phyloP scores from a whole-genome alignment of 495 filamentous ascomycete species.

The Penicillium canescens region DNA sequence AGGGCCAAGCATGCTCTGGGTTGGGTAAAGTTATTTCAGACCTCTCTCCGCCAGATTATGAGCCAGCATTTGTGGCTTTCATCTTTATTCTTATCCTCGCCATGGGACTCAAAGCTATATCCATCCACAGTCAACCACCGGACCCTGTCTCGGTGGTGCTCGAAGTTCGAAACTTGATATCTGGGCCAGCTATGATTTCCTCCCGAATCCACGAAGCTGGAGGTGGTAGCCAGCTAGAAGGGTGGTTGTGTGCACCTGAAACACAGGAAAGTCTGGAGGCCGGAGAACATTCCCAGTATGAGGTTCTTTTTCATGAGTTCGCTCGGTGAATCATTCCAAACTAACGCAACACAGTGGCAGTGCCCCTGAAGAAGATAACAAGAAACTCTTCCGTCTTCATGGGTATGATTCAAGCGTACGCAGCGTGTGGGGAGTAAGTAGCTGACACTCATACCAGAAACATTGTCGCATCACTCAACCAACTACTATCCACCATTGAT shows the following conservation, averaged over 20 bases:
- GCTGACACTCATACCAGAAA: constrained; percentile 8
- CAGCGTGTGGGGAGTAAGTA: not conserved
- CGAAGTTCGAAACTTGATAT: constrained; percentile 36
- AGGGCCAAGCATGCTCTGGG: constrained; percentile 36
- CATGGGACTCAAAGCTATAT: constrained; percentile 36
- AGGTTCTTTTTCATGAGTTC: not conserved
- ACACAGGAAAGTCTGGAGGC: constrained; percentile 20
- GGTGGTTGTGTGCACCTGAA: constrained; percentile 23
- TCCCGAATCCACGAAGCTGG: constrained; percentile 25
- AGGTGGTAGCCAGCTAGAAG: constrained; percentile 22
- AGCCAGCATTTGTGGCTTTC: constrained; percentile 41
- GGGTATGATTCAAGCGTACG: constrained; percentile 13
- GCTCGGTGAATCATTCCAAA: not conserved
- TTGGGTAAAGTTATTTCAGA: constrained; percentile 30
- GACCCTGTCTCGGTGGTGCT: constrained; percentile 33
- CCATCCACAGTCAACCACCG: constrained; percentile 22
- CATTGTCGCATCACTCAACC: constrained; percentile 24
- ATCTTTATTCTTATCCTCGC: constrained; percentile 42
- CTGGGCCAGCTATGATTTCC: constrained; percentile 38
- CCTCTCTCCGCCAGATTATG: constrained; percentile 26
- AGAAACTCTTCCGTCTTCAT: constrained; percentile 20
- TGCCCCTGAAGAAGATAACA: not conserved
- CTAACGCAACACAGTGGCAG: constrained; percentile 7
- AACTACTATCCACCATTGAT: constrained; percentile 21
- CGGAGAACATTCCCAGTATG: constrained; percentile 15